Percentiles rank a stretch among this genome's conserved stretches.
Evolutionary conservation across 805 yeast species (phyloP).

Genomic region (Suhomyces pyralidae): DNA sequence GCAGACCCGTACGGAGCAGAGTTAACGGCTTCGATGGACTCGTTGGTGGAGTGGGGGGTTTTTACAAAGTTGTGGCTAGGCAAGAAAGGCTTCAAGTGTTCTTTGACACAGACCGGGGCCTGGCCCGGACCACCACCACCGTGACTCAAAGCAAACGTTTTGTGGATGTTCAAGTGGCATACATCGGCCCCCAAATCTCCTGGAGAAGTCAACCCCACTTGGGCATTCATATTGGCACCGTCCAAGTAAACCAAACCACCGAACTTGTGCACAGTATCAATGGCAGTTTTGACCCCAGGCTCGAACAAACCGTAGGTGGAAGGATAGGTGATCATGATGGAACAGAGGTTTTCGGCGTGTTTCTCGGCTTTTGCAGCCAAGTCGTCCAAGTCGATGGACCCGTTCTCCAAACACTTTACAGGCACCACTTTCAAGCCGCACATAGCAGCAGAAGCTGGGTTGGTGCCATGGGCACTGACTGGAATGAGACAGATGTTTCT

Average conservation of each 20-base stretch:
- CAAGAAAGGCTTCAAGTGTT: slow-evolving; percentile 73
- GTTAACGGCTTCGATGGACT: slow-evolving; percentile 70
- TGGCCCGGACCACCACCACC: slow-evolving; percentile 99
- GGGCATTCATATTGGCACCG: slow-evolving; percentile 99
- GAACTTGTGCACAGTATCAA: slow-evolving; percentile 73
- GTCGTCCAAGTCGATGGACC: slow-evolving; percentile 82
- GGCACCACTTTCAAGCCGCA: slow-evolving; percentile 92
- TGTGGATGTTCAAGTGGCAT: slow-evolving; percentile 94
- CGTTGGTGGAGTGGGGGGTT: slow-evolving; percentile 47
- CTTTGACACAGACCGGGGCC: slow-evolving; percentile 93
- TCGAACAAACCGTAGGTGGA: slow-evolving; percentile 96
- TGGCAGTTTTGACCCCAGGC: slow-evolving; percentile 82
- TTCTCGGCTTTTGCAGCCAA: slow-evolving; percentile 67
- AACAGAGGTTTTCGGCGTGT: slow-evolving; percentile 71
- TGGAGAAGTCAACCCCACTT: slow-evolving; percentile 94
- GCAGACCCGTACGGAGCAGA: slow-evolving; percentile 98
- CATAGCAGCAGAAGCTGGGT: slow-evolving; percentile 98
- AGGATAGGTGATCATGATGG: slow-evolving; percentile 95
- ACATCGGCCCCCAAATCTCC: slow-evolving; percentile 98
- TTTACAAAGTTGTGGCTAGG: slow-evolving; percentile 70
- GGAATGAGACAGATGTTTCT: slow-evolving; percentile 92
- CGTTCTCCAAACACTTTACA: slow-evolving; percentile 80
- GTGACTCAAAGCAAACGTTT: slow-evolving; percentile 96
- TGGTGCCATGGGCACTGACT: slow-evolving; percentile 96
- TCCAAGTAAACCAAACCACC: slow-evolving; percentile 98